Evolutionary conservation across 2,329 filamentous ascomycete species (phyloP), one percentile per base, ranked within the genome.

Genomic region (Chrysoporthe deuterocubensis): DNA sequence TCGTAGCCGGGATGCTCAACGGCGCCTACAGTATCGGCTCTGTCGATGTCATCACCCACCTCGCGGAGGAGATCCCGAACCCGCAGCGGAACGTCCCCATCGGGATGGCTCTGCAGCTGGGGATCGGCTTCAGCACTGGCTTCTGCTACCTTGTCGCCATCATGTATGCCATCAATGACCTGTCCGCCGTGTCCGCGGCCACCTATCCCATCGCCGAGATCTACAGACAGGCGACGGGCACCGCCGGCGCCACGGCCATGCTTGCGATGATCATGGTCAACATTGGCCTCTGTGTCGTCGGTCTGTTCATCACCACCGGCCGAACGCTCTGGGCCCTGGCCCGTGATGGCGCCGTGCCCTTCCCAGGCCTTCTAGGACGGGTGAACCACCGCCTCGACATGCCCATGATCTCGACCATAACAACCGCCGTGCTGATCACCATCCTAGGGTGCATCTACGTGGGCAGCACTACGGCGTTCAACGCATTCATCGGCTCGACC

Each of bases 21-120:
- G 90, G 89, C 13, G 90, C 90, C 3, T 92, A 87, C 74, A 85
- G 87, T 57, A 86, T 92, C 13, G 90, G 89, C 7, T 86, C 87
- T 1, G 86, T 89, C 0, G 90, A 92, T 73, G 86, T 87, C 60
- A 85, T 88, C 1, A 86, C 86, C 1, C 90, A 91, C 74, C 75
- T 91, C 52, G 85, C 87, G 0, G 89, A 92, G 75, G 89, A 91
- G 75, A 89, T 90, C 52, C 87, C 82, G 0, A 70, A 79, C 54
- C 83, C 84, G 0, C 77, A 78, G 61, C 76, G 78, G 34, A 87
- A 87, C 69, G 80, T 88, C 1, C 87, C 87, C 16, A 81, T 84
- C 11, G 83, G 81, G 3, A 82, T 88, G 18, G 78, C 80, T 2
- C 79, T 86, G 3, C 83, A 87, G 68, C 77, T 88, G 61, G 76